Evolutionary conservation across 345 rosid species (phyloP).

Genomic region (Toxicodendron radicans): DNA sequence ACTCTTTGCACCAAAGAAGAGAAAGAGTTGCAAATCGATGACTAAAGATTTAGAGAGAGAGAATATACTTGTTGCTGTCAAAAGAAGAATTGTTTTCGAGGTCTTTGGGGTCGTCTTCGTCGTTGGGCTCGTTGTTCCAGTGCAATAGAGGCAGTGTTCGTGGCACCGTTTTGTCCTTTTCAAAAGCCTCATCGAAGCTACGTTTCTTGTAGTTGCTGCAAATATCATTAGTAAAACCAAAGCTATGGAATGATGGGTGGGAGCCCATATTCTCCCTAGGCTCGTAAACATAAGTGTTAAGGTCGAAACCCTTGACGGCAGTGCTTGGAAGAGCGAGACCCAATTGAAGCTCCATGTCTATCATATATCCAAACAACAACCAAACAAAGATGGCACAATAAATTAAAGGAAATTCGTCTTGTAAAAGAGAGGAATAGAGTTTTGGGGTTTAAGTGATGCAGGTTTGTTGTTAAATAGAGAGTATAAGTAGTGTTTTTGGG

Average conservation of each 20-base stretch:
- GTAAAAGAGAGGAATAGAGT: not conserved
- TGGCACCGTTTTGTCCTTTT: constrained; percentile 18
- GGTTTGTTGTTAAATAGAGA: constrained; percentile 11
- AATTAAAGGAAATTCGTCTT: not conserved
- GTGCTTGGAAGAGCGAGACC: constrained; percentile 41
- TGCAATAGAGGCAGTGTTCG: constrained; percentile 39
- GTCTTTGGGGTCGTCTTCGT: constrained; percentile 22
- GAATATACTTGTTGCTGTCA: constrained; percentile 22
- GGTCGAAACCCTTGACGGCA: constrained; percentile 25
- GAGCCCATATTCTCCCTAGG: constrained; percentile 8
- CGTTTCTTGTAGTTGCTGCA: constrained; percentile 22
- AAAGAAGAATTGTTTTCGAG: constrained; percentile 4
- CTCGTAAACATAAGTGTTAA: constrained; percentile 19
- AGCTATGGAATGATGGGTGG: not conserved
- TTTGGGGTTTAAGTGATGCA: constrained; percentile 13
- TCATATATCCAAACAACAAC: constrained; percentile 8
- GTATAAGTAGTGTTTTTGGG: not conserved
- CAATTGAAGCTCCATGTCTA: constrained; percentile 44
- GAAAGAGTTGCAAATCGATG: not conserved
- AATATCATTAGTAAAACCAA: not conserved
- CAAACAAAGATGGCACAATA: not conserved
- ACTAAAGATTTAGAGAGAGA: not conserved
- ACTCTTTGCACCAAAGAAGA: not conserved
- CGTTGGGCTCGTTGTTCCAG: constrained; percentile 23
- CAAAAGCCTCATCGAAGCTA: constrained; percentile 18